Conservation (phyloP, 148 eudicot species). For the Pharnaceum exiguum region DNA sequence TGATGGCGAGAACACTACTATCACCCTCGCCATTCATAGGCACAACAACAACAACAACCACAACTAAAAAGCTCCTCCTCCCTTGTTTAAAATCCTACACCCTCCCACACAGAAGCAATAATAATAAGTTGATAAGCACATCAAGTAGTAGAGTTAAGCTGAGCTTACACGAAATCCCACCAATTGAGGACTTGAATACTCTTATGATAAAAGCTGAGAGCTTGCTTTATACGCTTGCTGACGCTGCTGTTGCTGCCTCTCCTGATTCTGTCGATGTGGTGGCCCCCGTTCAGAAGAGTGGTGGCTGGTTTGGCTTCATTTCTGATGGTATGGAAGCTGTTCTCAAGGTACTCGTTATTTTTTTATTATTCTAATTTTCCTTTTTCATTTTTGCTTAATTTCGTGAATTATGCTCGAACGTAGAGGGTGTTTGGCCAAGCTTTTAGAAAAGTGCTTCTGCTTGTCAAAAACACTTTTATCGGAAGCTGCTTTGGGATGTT, state of each 20-base stretch:
- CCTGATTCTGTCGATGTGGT: slow-evolving; percentile 28
- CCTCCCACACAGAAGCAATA: slow-evolving; percentile 29
- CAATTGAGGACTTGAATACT: slow-evolving; percentile 42
- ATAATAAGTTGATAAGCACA: slow-evolving; percentile 43
- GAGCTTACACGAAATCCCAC: slow-evolving; percentile 66
- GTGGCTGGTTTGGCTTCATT: slow-evolving; percentile 94
- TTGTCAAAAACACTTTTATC: no score
- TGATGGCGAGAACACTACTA: slow-evolving; percentile 91
- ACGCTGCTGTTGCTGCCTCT: slow-evolving; percentile 77
- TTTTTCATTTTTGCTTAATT: neutral
- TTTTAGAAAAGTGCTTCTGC: no score
- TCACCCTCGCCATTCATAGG: slow-evolving; percentile 72
- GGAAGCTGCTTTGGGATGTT: no score
- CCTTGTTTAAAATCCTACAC: slow-evolving; percentile 33
- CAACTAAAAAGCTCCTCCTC: no score
- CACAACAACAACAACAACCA: no score
- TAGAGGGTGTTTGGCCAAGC: no score
- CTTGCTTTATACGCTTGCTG: slow-evolving; percentile 78
- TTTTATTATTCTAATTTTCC: neutral
- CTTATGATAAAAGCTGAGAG: slow-evolving; percentile 56
- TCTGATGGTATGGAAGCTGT: slow-evolving; percentile 95
- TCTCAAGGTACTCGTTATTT: slow-evolving; percentile 48
- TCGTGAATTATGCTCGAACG: no score
- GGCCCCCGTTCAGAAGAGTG: slow-evolving; percentile 53
- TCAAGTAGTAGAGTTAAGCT: slow-evolving; percentile 46